These are phyloP conservation scores for Metschnikowia lunata DNA, from an alignment of 805 yeast genomes.

Conservation along the genomic window DNA sequence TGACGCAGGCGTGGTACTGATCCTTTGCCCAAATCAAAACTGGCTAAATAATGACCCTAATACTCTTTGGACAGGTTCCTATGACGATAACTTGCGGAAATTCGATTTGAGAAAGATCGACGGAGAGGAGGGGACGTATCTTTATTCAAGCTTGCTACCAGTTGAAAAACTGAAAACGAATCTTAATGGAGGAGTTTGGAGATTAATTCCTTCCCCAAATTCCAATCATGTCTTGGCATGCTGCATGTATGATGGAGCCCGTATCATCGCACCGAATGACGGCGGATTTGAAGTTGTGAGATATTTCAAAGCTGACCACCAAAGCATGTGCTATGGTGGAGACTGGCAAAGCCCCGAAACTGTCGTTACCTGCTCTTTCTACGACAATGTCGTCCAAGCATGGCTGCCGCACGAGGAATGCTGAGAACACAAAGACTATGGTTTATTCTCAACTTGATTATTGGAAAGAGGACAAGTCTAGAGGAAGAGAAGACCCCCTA, in stretches of 20 bases:
- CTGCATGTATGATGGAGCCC: conserved; percentile 95
- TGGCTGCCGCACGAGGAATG: conserved; percentile 46
- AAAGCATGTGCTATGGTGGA: conserved; percentile 94
- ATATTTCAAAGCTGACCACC: conserved; percentile 65
- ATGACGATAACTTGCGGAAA: conserved; percentile 73
- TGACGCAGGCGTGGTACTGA: conserved; percentile 87
- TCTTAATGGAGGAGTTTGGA: conserved; percentile 95
- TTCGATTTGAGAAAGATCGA: conserved; percentile 60
- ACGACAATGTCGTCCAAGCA: conserved; percentile 74
- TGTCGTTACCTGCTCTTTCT: conserved; percentile 84
- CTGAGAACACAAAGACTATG: neutral
- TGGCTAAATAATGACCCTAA: conserved; percentile 46
- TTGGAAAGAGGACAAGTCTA: conserved; percentile 43
- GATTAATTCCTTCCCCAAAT: conserved; percentile 61
- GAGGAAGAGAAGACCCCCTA: conserved; percentile 86
- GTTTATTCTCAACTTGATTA: neutral
- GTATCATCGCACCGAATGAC: conserved; percentile 42
- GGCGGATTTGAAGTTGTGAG: conserved; percentile 27
- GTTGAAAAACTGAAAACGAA: conserved; percentile 39
- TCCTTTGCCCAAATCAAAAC: conserved; percentile 42
- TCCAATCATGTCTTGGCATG: conserved; percentile 60
- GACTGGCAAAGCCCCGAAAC: conserved; percentile 61
- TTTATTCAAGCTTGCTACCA: conserved; percentile 50
- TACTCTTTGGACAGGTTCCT: conserved; percentile 80
- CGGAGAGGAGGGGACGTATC: conserved; percentile 31